Evolutionary conservation across 2,329 filamentous ascomycete species (phyloP).

Genomic region (Fusarium dlaminii): DNA sequence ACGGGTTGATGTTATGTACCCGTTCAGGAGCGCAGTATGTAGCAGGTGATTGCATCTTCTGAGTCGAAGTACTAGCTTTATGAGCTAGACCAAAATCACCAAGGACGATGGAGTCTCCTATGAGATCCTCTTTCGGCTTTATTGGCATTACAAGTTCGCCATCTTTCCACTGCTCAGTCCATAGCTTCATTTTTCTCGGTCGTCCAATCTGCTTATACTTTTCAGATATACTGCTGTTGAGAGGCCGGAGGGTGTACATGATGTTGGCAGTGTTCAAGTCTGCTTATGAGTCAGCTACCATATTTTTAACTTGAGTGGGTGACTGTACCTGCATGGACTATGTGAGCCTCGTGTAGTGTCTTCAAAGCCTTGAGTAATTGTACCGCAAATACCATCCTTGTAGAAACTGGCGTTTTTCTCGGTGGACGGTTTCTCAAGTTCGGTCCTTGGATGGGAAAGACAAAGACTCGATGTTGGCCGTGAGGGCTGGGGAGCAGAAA

Average conservation of each 20-base stretch:
- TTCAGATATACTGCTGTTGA: rapidly evolving
- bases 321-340: background rate
- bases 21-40: background rate
- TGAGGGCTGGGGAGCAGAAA: rapidly evolving
- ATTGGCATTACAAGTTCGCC: rapidly evolving
- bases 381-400: rapidly evolving
- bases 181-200: background rate
- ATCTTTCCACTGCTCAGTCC: background rate
- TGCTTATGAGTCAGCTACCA: rapidly evolving
- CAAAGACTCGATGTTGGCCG: rapidly evolving
- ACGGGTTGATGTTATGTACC: background rate
- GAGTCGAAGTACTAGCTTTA: rapidly evolving
- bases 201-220: background rate
- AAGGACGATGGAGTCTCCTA: background rate
- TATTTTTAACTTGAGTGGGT: too few relatives aligned
- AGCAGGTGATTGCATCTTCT: background rate
- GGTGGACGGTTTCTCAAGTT: background rate
- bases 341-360: rapidly evolving
- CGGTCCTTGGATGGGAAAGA: background rate
- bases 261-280: background rate
- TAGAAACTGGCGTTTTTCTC: rapidly evolving
- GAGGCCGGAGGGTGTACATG: background rate
- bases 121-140: background rate
- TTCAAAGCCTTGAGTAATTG: rapidly evolving
- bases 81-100: background rate